Evolutionary conservation across 805 yeast species (phyloP).

Genomic region (Barnettozyma vustinii): DNA sequence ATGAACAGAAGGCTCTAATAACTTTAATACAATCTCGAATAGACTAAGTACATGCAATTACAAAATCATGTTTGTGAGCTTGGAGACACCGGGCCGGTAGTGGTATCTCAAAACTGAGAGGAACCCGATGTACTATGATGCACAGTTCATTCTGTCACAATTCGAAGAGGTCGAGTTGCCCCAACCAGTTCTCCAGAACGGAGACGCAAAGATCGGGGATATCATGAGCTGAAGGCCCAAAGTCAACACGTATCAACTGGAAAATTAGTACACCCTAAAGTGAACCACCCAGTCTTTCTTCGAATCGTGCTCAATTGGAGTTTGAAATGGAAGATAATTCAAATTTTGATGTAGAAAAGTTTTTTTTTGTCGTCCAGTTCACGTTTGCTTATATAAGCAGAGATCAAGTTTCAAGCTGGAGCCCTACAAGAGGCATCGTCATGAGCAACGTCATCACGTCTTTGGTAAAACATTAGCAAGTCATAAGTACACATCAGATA

Average conservation of each 20-base stretch:
- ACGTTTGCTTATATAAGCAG: background rate
- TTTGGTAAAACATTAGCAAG: background rate
- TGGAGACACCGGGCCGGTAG: constrained; percentile 27
- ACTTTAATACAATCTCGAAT: background rate
- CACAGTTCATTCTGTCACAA: constrained; percentile 15
- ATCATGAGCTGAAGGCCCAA: constrained; percentile 3
- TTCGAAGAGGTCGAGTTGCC: constrained; percentile 10
- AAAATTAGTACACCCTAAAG: background rate
- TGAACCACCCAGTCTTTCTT: background rate
- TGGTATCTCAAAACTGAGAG: constrained; percentile 2
- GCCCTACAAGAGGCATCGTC: background rate
- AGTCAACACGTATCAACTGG: background rate
- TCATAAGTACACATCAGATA: background rate
- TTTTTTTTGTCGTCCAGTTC: too few relatives aligned
- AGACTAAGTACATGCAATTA: background rate
- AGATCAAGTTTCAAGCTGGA: background rate
- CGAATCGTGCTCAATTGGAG: background rate
- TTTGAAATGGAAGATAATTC: too few relatives aligned
- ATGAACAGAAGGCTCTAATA: background rate
- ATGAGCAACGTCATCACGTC: constrained; percentile 2
- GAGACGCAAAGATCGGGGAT: constrained; percentile 15
- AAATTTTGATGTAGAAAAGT: background rate
- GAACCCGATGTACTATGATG: constrained; percentile 28
- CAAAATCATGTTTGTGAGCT: constrained; percentile 21
- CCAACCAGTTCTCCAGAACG: constrained; percentile 20